These are phyloP conservation scores for Porphyrellus cyaneotinctus DNA, from an alignment of 768 basidiomycete genomes.

Conservation along the genomic window DNA sequence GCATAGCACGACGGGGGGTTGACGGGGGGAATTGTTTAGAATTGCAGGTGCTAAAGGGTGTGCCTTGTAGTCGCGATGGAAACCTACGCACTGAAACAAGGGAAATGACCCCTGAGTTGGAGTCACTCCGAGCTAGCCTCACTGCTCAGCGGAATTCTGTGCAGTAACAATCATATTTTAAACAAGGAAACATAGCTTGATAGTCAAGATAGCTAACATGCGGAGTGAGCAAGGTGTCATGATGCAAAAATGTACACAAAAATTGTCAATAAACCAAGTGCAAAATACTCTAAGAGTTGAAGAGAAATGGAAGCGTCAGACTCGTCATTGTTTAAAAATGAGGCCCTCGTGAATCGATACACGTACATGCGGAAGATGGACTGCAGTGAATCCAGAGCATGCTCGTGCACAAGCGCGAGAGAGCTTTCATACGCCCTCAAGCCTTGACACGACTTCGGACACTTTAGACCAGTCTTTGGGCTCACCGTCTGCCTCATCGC, in stretches of 20 bases:
- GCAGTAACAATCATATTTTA: too few relatives aligned
- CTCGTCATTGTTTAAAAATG: too few relatives aligned
- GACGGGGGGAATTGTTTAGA: background rate
- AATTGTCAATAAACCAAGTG: background rate
- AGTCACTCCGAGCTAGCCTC: too few relatives aligned
- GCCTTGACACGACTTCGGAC: constrained; percentile 33
- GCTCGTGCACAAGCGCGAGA: background rate
- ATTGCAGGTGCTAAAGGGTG: background rate
- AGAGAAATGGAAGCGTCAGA: background rate
- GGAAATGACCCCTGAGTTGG: constrained; percentile 2
- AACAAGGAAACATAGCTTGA: too few relatives aligned
- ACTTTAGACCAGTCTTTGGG: constrained; percentile 51
- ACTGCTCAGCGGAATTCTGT: too few relatives aligned
- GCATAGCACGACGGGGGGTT: constrained; percentile 16
- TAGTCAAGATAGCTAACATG: background rate
- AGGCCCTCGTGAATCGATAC: background rate
- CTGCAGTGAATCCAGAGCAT: background rate
- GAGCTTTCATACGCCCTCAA: constrained; percentile 28
- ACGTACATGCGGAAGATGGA: background rate
- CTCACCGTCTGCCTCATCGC: constrained; percentile 29
- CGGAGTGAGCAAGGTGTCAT: constrained; percentile 4
- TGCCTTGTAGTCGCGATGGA: constrained; percentile 12
- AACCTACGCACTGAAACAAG: background rate
- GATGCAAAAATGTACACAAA: constrained; percentile 2
- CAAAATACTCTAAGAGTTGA: too few relatives aligned